A percentile compares a stretch with the other conserved stretches of the same genome.
These are phyloP conservation scores for Zygosaccharomyces bailii DNA, from an alignment of 805 yeast species.

Conservation along the genomic window DNA sequence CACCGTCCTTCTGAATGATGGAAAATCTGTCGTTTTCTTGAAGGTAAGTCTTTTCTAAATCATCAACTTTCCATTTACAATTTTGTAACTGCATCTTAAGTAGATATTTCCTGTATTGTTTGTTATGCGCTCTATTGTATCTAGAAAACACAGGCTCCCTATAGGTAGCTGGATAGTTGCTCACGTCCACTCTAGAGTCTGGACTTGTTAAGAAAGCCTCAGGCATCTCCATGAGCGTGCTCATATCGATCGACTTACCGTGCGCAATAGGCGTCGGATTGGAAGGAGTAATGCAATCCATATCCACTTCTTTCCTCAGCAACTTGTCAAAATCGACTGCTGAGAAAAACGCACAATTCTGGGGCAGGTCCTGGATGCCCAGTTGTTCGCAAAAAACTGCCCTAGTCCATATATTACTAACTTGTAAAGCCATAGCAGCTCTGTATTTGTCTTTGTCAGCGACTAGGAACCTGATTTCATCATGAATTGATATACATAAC, in stretches of 20 bases:
- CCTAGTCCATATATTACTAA: constrained; percentile 92
- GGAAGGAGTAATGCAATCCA: constrained; percentile 90
- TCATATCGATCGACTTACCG: constrained; percentile 74
- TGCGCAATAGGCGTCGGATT: constrained; percentile 64
- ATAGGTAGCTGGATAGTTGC: constrained; percentile 19
- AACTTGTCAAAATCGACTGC: constrained; percentile 89
- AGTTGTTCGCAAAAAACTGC: constrained; percentile 91
- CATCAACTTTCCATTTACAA: constrained; percentile 24
- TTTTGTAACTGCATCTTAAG: constrained; percentile 32
- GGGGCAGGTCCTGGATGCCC: constrained; percentile 87
- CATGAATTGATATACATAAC: constrained; percentile 85
- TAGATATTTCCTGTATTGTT: constrained; percentile 27
- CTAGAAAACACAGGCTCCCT: constrained; percentile 34
- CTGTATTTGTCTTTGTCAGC: constrained; percentile 69
- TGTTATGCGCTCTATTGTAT: constrained; percentile 29
- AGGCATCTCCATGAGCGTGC: constrained; percentile 43
- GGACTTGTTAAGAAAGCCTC: constrained; percentile 27
- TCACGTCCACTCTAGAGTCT: constrained; percentile 21
- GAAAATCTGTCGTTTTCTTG: constrained; percentile 15
- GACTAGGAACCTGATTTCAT: constrained; percentile 81
- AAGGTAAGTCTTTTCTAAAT: constrained; percentile 26
- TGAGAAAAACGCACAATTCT: constrained; percentile 91
- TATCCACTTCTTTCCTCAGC: constrained; percentile 85
- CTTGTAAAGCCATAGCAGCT: constrained; percentile 79
- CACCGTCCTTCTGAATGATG: constrained; percentile 13